Base-by-base conservation (phyloP, 2,329 filamentous ascomycete genomes). In the Ascochyta fabae region DNA sequence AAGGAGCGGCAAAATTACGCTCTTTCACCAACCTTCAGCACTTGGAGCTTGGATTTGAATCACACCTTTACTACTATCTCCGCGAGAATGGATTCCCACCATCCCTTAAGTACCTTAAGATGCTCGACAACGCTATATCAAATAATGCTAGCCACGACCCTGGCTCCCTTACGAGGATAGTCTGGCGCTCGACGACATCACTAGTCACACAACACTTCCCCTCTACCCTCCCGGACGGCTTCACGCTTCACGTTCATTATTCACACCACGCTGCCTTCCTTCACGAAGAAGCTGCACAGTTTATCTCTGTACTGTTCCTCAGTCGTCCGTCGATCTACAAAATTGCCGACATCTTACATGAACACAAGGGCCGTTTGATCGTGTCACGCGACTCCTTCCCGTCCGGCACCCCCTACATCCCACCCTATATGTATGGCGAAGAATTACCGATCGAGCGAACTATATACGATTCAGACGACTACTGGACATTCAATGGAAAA, bases 361-460 rank as follows among this genome's bases (percentile, higher is more conserved):
- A 65, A 6, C 60, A 63, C 9, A 64, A 64, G 27, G 43, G 59
- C 2, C 59, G 54, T 8, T 62, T 75, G 9, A 31, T 62, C 8
- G 55, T 74, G 16, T 68, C 66, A 1, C 60, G 59, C 4, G 61
- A 72, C 15, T 54, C 40, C 0, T 75, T 75, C 31, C 48, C 44
- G 0, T 44, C 48, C 3, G 64, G 60, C 0, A 57, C 43, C 0
- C 36, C 59, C 0, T 75, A 61, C 40, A 75, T 75, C 1, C 71
- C 71, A 3, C 73, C 73, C 0, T 75, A 69, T 40, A 72, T 75
- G 70, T 61, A 72, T 19, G 71, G 72, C 10, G 73, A 75, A 23
- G 67, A 72, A 6, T 36, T 58, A 3, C 73, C 73, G 0, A 49
- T 61, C 2, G 70, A 75, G 40, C 56, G 59, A 13, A 15, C 59